These are phyloP conservation scores for Selaginella moellendorffii DNA, from an alignment of 75 land plant species.

Conservation along the genomic window DNA sequence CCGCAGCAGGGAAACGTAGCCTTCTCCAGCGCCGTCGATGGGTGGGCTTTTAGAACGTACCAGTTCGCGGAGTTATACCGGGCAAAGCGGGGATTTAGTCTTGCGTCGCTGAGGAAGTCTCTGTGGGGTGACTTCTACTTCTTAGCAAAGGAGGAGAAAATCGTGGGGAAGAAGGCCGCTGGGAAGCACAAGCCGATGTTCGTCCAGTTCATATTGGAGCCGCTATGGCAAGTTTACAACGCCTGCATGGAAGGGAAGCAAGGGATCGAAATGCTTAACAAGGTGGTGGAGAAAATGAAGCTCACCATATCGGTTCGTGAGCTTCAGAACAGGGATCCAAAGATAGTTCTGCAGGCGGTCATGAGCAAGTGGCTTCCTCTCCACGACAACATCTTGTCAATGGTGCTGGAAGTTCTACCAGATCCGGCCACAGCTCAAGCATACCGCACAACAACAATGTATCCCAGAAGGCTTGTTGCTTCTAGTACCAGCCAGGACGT, in stretches of 20 bases:
- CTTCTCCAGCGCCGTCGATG: slow-evolving; percentile 77
- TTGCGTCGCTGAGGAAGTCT: slow-evolving; percentile 19
- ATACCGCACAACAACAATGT: slow-evolving; percentile 42
- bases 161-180: slow-evolving; percentile 68
- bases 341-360: slow-evolving; percentile 61
- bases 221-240: slow-evolving; percentile 77
- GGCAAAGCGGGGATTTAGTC: slow-evolving; percentile 23
- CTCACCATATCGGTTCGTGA: slow-evolving; percentile 59
- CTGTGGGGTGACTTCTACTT: slow-evolving; percentile 76
- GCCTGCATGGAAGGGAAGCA: slow-evolving; percentile 42
- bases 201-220: slow-evolving; percentile 81
- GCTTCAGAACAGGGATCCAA: slow-evolving; percentile 64
- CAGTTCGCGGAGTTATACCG: slow-evolving; percentile 69
- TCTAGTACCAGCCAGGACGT: slow-evolving; percentile 18
- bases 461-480: slow-evolving; percentile 37
- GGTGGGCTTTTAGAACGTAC: slow-evolving; percentile 67
- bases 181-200: slow-evolving; percentile 78
- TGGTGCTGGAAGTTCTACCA: slow-evolving; percentile 74
- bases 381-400: slow-evolving; percentile 47
- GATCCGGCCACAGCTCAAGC: slow-evolving; percentile 63
- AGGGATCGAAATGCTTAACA: slow-evolving; percentile 43
- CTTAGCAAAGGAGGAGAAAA: slow-evolving; percentile 48
- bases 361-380: slow-evolving; percentile 93
- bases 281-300: slow-evolving; percentile 61
- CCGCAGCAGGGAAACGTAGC: slow-evolving; percentile 91